Base-by-base conservation (phyloP, 2,329 filamentous ascomycete species). In the Bipolaris victoriae region DNA sequence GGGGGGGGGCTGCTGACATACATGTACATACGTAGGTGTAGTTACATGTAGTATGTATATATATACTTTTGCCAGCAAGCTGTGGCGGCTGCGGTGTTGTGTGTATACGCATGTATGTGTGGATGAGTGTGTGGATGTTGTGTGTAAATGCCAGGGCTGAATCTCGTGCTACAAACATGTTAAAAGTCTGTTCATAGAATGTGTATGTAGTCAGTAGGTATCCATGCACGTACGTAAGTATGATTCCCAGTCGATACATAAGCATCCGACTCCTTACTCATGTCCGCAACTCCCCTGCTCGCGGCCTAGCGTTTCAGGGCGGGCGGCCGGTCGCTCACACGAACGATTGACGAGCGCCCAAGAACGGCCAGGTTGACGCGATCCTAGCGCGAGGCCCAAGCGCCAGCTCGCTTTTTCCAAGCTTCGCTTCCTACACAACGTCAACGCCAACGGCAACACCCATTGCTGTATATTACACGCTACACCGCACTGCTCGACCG, bases 401-500 rank as follows among this genome's bases (percentile, higher is more conserved):
- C 61, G 35, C 39, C 13, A 3, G 7, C 49, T 55, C 52, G 22
- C 53, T 59, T 62, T 61, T 60, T 51, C 40, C 46, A 60, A 63
- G 56, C 58, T 57, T 63, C 52, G 56, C 58, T 56, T 63, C 52
- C 47, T 48, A 55, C 47, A 63, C 58, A 49, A 58, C 59, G 29
- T 36, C 49, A 24, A 60, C 55, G 29, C 10, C 29, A 9, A 31
- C 10, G 10, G 55, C 10, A 31, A 13, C 29, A 3, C 53, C 56
- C 55, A 45, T 41, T 60, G 52, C 55, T 58, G 57, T 55, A 53
- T 29, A 57, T 29, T 18, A 31, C 7, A 24, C 58, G 57, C 56
- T 62, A 54, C 58, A 60, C 56, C 44, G 52, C 45, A 61, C 62
- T 58, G 58, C 57, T 66, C 60, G 65, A 57, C 58, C 57, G 52